phyloP scores from a whole-genome alignment of 2,329 filamentous ascomycete genomes.

The Claviceps lovelessii region DNA sequence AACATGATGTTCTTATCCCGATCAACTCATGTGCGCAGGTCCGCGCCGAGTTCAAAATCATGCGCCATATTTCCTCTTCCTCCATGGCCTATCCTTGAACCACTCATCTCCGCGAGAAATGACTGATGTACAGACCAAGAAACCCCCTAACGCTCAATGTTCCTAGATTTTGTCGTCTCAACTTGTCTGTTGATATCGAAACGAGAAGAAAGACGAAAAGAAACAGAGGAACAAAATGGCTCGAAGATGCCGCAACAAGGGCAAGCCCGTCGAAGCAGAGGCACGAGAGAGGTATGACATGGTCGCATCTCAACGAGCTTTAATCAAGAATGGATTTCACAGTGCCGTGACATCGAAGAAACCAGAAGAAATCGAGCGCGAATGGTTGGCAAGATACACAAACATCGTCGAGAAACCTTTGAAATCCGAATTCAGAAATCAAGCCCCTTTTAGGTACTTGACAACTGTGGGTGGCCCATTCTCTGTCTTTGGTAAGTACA shows the following conservation, averaged over 20 bases:
- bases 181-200: neutral
- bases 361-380: conserved; percentile 1
- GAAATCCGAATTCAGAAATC: neutral
- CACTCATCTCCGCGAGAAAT: neutral
- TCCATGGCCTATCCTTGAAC: neutral
- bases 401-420: neutral
- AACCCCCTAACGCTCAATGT: neutral
- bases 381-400: neutral
- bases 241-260: neutral
- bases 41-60: neutral
- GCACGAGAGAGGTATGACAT: conserved; percentile 7
- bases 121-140: neutral
- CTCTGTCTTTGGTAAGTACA: neutral
- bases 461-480: conserved; percentile 1
- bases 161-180: neutral
- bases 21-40: neutral
- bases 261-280: neutral
- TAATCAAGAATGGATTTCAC: conserved; percentile 8
- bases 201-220: neutral
- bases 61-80: neutral
- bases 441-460: conserved; percentile 2
- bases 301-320: conserved; percentile 4
- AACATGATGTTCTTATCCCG: neutral
- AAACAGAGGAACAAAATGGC: neutral
- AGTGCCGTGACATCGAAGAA: conserved; percentile 7